A percentile compares a stretch with the other conserved stretches of the same genome.
Evolutionary conservation across 768 basidiomycete species (phyloP).

Genomic region (Amanita polypyramis): DNA sequence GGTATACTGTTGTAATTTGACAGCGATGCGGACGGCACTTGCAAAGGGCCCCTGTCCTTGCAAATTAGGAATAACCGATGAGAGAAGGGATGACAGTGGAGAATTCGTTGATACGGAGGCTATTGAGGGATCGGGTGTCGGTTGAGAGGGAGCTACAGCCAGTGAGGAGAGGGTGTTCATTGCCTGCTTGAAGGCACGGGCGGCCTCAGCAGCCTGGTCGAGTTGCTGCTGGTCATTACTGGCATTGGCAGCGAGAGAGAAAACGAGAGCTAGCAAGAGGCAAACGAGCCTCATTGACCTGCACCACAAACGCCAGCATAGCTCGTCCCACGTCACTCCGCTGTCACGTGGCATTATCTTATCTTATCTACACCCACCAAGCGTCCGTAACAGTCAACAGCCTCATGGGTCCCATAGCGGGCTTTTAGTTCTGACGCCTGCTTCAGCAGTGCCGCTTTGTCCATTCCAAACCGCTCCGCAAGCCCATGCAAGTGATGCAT

Average conservation of each 20-base stretch:
- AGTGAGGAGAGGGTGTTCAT: slow-evolving; percentile 54
- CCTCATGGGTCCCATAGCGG: neutral
- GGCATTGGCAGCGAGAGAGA: neutral
- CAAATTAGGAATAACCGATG: slow-evolving; percentile 55
- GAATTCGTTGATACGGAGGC: slow-evolving; percentile 24
- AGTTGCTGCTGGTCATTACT: slow-evolving; percentile 22
- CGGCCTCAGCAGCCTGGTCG: slow-evolving; percentile 47
- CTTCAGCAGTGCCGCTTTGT: neutral
- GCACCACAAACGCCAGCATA: neutral
- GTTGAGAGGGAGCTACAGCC: slow-evolving; percentile 46
- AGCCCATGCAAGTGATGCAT: slow-evolving; percentile 37
- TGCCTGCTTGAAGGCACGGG: slow-evolving; percentile 70
- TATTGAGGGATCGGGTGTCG: slow-evolving; percentile 43
- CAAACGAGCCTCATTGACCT: slow-evolving; percentile 3
- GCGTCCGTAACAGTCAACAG: neutral
- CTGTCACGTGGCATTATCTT: slow-evolving; percentile 7
- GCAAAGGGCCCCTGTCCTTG: slow-evolving; percentile 75
- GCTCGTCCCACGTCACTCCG: slow-evolving; percentile 3
- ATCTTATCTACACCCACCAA: slow-evolving; percentile 2
- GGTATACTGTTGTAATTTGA: slow-evolving; percentile 55
- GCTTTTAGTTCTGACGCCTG: neutral
- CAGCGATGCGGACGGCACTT: slow-evolving; percentile 53
- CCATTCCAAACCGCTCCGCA: slow-evolving; percentile 2
- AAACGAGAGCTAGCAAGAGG: slow-evolving; percentile 2
- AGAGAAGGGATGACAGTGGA: slow-evolving; percentile 43